Evolutionary conservation across 1,284 basidiomycete genomes (phyloP), one percentile per base, ranked within the genome.

Genomic region (Tilletia horrida): DNA sequence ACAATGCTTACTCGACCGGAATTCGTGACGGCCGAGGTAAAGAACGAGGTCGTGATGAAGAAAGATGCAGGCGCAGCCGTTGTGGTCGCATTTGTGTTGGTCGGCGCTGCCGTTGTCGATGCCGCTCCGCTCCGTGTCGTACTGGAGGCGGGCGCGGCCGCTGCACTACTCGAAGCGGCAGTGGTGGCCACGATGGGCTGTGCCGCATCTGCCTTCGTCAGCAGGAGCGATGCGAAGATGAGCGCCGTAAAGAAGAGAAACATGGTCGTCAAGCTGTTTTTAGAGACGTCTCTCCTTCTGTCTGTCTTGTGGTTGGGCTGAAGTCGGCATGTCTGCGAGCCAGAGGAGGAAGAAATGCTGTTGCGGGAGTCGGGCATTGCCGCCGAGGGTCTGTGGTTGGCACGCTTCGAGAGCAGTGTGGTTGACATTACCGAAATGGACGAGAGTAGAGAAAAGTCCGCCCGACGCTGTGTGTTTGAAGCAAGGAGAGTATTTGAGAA

Each of bases 341-440:
- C 6, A 11, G 35, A 40, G 35, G 35, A 6, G 35, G 35, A 4
- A 40, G 35, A 11, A 29, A 7, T 59, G 16, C 14, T 35, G 55
- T 29, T 59, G 27, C 14, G 31, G 31, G 55, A 21, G 29, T 59
- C 27, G 55, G 18, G n/a, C 52, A 16, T 57, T 6, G 55, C 3
- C 29, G 27, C 3, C 29, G 55, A 59, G 9, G 55, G 55, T 18
- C 55, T 25, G 31, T 59, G 55, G 31, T 59, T 59, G 23, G 55
- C 55, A 18, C n/a, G 13, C 6, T 29, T 25, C 11, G 55, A 59
- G 55, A 59, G 55, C 9, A 59, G 29, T 8, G 55, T 59, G 29
- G 29, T 35, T 7, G 55, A 59, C 55, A 59, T 59, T 16, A 14
- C n/a, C 7, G 13, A 3, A 40, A 7, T 18, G 16, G 2, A 14